Conservation (phyloP, 2,329 filamentous ascomycete species). For the Beauveria sp. region DNA sequence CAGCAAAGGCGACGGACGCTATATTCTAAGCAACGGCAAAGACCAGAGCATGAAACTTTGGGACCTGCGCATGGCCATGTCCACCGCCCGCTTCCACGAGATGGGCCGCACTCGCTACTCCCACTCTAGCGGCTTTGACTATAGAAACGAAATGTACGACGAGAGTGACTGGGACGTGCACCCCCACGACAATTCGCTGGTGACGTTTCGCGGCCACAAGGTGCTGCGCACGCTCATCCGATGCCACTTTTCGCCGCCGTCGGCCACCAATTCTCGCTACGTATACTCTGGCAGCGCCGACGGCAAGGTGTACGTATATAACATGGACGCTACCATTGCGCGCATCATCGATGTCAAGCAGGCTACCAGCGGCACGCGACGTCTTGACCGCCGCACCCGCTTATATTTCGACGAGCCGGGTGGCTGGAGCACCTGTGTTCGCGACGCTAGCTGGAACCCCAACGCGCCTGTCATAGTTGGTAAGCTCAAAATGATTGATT, state of each 20-base stretch:
- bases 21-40: conserved; percentile 89
- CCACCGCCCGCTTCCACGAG: conserved; percentile 53
- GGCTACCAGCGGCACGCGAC: conserved; percentile 58
- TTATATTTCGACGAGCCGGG: conserved; percentile 49
- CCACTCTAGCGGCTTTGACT: conserved; percentile 58
- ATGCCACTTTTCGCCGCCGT: conserved; percentile 88
- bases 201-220: conserved; percentile 86
- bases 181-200: conserved; percentile 82
- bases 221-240: conserved; percentile 86
- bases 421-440: conserved; percentile 69
- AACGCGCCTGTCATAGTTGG: conserved; percentile 69
- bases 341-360: conserved; percentile 68
- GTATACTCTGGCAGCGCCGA: conserved; percentile 90
- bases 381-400: conserved; percentile 45
- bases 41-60: conserved; percentile 97
- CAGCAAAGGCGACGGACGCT: conserved; percentile 64
- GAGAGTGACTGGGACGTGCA: conserved; percentile 51
- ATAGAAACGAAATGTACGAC: conserved; percentile 61
- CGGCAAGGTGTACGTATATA: conserved; percentile 86
- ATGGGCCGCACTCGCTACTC: conserved; percentile 50
- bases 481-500: conserved; percentile 27
- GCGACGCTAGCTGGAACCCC: conserved; percentile 89
- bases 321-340: conserved; percentile 80
- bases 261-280: conserved; percentile 80
- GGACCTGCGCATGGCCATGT: conserved; percentile 87